Base-by-base conservation (phyloP, 2,329 filamentous ascomycete genomes). In the Microdochium bolleyi region DNA sequence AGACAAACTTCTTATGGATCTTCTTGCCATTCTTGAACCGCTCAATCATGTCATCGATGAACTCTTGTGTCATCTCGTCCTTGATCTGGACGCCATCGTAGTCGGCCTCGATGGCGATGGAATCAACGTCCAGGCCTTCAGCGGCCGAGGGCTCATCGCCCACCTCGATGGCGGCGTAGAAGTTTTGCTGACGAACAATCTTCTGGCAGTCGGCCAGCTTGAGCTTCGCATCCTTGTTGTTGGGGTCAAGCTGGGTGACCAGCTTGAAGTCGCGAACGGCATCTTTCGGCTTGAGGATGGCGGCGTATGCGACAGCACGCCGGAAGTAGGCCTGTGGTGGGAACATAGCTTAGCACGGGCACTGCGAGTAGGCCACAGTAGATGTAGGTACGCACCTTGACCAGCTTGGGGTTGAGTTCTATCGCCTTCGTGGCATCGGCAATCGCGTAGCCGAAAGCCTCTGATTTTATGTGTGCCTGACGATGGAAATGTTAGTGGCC, bases 21-120 rank as follows among this genome's bases (percentile, higher is more conserved):
- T 89, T 92, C 80, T 99, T 97, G 66, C 94, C 94, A 50, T 82
- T 86, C 80, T 95, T 96, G 80, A 99, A 99, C 30, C 94, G 79
- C 69, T 94, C 82, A 53, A 90, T 92, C 92, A 97, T 96, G 73
- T 99, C 92, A 62, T 95, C 88, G 62, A 99, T 89, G 65, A 99
- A 99, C 63, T 96, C 92, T 60, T 92, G 83, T 1, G 92, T 96
- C 91, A 99, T 99, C 67, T 88, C 79, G 51, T 86, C 80, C 38
- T 81, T 86, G 51, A 99, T 74, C 53, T 78, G 79, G 22, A 84
- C 86, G 56, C 94, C 94, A 64, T 99, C 94, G 64, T 99, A 99
- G 52, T 79, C 79, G 22, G 84, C 74, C 56, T 96, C 92, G 19
- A 99, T 84, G 11, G 76, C 75, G 70, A 99, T 96, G 52, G 85